Percentiles rank a stretch among this genome's conserved stretches.
Evolutionary conservation across 2,329 filamentous ascomycete species (phyloP).

Genomic region (Sclerotinia sclerotiorum): DNA sequence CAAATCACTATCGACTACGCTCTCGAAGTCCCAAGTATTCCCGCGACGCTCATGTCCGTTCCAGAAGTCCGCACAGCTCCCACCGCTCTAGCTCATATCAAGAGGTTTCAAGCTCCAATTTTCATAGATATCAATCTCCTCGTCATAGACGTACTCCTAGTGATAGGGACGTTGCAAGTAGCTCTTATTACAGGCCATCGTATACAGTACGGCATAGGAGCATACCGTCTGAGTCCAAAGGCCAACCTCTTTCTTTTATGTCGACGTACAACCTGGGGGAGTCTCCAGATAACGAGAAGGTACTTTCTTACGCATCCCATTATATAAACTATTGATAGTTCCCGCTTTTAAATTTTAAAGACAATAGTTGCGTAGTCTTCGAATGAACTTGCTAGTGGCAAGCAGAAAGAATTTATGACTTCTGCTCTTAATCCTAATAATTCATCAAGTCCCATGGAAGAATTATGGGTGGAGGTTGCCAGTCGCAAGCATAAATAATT

Average conservation of each 20-base stretch:
- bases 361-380: not conserved
- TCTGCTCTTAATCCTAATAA: not conserved
- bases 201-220: not conserved
- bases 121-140: not conserved
- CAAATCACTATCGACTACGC: not conserved
- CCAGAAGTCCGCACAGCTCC: not conserved
- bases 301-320: not conserved
- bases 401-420: not conserved
- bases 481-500: conserved; percentile 11
- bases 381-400: conserved; percentile 1
- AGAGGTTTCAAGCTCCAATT: not conserved
- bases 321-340: not conserved
- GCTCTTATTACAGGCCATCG: not conserved
- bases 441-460: not conserved
- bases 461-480: conserved; percentile 13
- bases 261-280: not conserved
- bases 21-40: not conserved
- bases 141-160: not conserved
- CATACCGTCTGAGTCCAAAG: not conserved
- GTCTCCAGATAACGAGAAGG: not conserved
- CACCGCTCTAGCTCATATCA: not conserved
- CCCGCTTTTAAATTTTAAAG: conserved; percentile 5
- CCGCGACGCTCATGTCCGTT: not conserved
- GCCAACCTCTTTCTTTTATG: not conserved
- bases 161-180: not conserved